Conservation (phyloP, 345 rosid species). For the Gossypium turneri region DNA sequence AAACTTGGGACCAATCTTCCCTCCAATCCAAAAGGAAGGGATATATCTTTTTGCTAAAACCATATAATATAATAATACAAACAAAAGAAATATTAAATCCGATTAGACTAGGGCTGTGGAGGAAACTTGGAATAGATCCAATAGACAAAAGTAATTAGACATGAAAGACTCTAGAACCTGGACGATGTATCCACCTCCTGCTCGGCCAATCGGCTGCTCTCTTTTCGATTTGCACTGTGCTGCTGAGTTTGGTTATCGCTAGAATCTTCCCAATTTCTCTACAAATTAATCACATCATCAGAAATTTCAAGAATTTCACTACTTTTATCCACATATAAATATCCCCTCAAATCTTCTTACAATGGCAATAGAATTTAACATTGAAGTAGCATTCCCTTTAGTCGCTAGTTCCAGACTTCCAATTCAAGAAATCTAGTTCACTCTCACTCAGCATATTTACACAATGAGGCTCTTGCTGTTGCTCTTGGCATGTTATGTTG, state of each 20-base stretch:
- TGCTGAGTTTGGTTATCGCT: background rate
- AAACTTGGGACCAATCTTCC: too few species aligned
- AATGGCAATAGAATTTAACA: background rate
- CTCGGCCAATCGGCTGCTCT: background rate
- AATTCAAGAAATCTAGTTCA: background rate
- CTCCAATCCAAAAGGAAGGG: too few species aligned
- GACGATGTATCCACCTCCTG: background rate
- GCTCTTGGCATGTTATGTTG: background rate
- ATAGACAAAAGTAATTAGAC: background rate
- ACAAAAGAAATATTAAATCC: background rate
- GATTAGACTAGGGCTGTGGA: too few species aligned
- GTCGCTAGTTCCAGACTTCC: background rate
- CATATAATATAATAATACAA: too few species aligned
- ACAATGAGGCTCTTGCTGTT: conserved; percentile 2
- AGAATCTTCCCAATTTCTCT: conserved; percentile 11
- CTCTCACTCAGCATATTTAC: background rate
- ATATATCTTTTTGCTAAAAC: too few species aligned
- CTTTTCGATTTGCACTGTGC: background rate
- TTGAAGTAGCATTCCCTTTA: background rate
- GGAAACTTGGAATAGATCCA: background rate
- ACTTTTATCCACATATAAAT: background rate
- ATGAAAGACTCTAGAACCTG: conserved; percentile 11
- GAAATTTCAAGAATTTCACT: conserved; percentile 4
- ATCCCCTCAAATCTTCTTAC: background rate
- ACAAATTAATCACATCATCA: background rate